Evolutionary conservation across 345 rosid genomes (phyloP), one percentile per base, ranked within the genome.

Genomic region (Corchorus olitorius): DNA sequence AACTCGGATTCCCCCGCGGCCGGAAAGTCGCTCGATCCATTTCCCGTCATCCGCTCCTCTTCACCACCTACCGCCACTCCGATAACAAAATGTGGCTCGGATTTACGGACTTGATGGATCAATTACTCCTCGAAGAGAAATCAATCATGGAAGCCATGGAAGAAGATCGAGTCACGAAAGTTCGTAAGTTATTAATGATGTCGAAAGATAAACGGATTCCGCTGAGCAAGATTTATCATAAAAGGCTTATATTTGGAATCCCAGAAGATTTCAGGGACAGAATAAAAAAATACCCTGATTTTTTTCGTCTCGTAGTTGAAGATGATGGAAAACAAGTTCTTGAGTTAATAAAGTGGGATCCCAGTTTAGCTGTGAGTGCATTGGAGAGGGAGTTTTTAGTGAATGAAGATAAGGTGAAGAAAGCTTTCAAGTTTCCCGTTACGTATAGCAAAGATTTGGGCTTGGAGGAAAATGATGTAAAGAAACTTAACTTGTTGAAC

Each of bases 1-100:
- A 93, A 80, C 92, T 95, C 43, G 97, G 97, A 8, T 91, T 95
- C 84, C 87, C 97, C 14, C 99, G 99, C 43, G 98, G 98, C 17
- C 97, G 98, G 62, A 89, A 89, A 78, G 85, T 90, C 79, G 58
- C 86, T 70, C 87, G 84, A 37, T 94, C 73, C 75, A 71, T 91
- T 78, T 76, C 82, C 41, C 89, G 86, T 78, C 97, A 94, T 60
- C 97, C 97, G 3, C 84, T 91, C 3, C 75, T 94, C 56, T 86
- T 91, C 74, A 85, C 88, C 72, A 83, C 78, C 59, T 89, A 91
- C 76, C 89, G 97, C 58, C 93, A 92, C 73, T 53, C 70, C 39
- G 94, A 92, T 50, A 87, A 86, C 66, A 92, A 89, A 79, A 84
- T 91, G 83, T 91, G 97, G 92, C 20, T 94, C 55, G 98, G 98